Base-by-base conservation (phyloP, 1,139 yeast species). In the Lodderomyces beijingensis region DNA sequence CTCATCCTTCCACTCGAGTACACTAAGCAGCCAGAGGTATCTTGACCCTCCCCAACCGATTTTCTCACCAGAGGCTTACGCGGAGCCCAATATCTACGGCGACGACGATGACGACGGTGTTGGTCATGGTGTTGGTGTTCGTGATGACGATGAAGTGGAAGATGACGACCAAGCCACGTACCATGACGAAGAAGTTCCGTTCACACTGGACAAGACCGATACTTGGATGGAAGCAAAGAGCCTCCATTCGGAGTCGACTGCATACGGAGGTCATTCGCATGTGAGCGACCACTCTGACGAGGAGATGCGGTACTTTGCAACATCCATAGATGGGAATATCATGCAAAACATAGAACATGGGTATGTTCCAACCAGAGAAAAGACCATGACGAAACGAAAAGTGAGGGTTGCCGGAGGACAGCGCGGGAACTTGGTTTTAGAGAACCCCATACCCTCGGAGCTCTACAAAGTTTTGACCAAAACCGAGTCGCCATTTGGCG, bases 361-460 rank as follows among this genome's bases (percentile, higher is more conserved):
- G 2, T 68, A 55, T 38, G 53, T 60, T 6, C 74, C 74, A 12
- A 57, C 49, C 21, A 40, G 59, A 38, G 64, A 60, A 19, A 66
- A 64, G 35, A 55, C 62, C 1, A 36, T 54, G 5, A 57, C 67
- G 13, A 62, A 53, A 37, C 51, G 74, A 16, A 80, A 81, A 50
- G 85, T 84, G 32, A 62, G 81, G 41, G 72, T 85, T 29, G 81
- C 65, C 2, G 74, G 69, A 11, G 70, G 70, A 5, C 55, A 79
- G 26, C 69, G 81, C 16, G 91, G 94, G 30, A 83, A 86, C 44
- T 73, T 91, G 51, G 88, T 88, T 5, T 69, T 91, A 40, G 96
- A 89, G 51, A 89, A 93, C 47, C 96, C 96, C 2, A 82, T 91
- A 30, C 97, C 98, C 3, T 79, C 86, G 14, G 91, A 89, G 42